A percentile compares a stretch with the other conserved stretches of the same genome.
These are phyloP conservation scores for Suhomyces maxii DNA, from an alignment of 1,139 yeast genomes.

Conservation along the genomic window DNA sequence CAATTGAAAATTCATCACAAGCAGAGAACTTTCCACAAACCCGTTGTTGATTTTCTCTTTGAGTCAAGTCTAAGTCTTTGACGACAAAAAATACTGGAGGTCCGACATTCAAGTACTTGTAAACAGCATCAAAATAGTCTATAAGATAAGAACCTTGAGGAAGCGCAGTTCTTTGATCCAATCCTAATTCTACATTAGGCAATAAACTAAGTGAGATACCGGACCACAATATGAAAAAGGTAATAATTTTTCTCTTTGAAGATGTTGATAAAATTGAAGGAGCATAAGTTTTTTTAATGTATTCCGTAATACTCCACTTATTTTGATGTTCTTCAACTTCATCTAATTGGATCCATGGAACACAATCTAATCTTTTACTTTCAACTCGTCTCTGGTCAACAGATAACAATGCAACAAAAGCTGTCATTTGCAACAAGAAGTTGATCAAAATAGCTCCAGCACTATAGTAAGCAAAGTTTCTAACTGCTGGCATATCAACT, in stretches of 20 bases:
- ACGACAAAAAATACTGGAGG: constrained; percentile 91
- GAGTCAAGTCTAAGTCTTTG: constrained; percentile 61
- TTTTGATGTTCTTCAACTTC: constrained; percentile 15
- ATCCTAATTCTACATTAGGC: constrained; percentile 72
- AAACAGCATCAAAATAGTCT: constrained; percentile 75
- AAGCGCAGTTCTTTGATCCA: constrained; percentile 87
- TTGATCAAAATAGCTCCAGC: constrained; percentile 84
- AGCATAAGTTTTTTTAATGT: constrained; percentile 40
- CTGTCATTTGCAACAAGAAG: constrained; percentile 75
- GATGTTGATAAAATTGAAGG: constrained; percentile 56
- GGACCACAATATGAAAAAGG: constrained; percentile 59
- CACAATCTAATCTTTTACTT: constrained; percentile 56
- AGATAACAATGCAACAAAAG: constrained; percentile 71
- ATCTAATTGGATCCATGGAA: constrained; percentile 44
- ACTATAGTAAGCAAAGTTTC: constrained; percentile 87
- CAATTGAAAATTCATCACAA: constrained; percentile 75
- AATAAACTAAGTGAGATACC: constrained; percentile 67
- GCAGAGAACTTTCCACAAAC: constrained; percentile 87
- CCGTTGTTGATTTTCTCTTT: constrained; percentile 61
- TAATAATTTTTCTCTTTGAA: constrained; percentile 49
- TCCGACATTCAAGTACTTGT: constrained; percentile 74
- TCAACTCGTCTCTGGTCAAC: constrained; percentile 67
- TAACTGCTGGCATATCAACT: constrained; percentile 94
- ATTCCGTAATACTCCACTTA: constrained; percentile 28
- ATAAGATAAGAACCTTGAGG: constrained; percentile 82